Conservation (phyloP, 2,329 filamentous ascomycete species). For the Fusarium ramigenum region DNA sequence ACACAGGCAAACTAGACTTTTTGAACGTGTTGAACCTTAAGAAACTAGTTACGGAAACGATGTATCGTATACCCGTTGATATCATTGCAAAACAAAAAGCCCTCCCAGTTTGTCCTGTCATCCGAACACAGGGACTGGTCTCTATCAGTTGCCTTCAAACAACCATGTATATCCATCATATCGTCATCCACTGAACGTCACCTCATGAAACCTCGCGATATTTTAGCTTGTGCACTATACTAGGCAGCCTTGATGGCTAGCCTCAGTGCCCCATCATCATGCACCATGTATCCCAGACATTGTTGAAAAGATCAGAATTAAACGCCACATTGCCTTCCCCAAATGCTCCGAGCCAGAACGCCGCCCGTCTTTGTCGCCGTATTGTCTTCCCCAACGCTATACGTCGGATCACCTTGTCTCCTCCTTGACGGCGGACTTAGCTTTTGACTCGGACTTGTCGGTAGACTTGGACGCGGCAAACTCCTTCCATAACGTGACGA, state of each 20-base stretch:
- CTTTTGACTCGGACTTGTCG: conserved; percentile 45
- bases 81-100: conserved; percentile 40
- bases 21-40: conserved; percentile 26
- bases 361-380: conserved; percentile 29
- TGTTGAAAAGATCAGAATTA: conserved; percentile 37
- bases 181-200: conserved; percentile 11
- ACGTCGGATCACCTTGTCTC: conserved; percentile 33
- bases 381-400: conserved; percentile 20
- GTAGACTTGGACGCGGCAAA: conserved; percentile 51
- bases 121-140: conserved; percentile 18
- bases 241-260: conserved; percentile 33
- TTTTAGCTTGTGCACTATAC: conserved; percentile 28
- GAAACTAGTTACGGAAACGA: conserved; percentile 36
- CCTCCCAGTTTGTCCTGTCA: conserved; percentile 22
- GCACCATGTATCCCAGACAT: conserved; percentile 27
- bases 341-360: conserved; percentile 40
- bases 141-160: conserved; percentile 33
- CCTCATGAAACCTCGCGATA: conserved; percentile 17
- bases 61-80: conserved; percentile 42
- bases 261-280: conserved; percentile 26
- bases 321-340: conserved; percentile 33
- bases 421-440: conserved; percentile 39
- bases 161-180: conserved; percentile 27
- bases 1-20: background rate
- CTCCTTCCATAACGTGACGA: conserved; percentile 62